A percentile compares a stretch with the other conserved stretches of the same genome.
Evolutionary conservation across 2,329 filamentous ascomycete species (phyloP).

Genomic region (Pseudocercospora pini-densiflorae): DNA sequence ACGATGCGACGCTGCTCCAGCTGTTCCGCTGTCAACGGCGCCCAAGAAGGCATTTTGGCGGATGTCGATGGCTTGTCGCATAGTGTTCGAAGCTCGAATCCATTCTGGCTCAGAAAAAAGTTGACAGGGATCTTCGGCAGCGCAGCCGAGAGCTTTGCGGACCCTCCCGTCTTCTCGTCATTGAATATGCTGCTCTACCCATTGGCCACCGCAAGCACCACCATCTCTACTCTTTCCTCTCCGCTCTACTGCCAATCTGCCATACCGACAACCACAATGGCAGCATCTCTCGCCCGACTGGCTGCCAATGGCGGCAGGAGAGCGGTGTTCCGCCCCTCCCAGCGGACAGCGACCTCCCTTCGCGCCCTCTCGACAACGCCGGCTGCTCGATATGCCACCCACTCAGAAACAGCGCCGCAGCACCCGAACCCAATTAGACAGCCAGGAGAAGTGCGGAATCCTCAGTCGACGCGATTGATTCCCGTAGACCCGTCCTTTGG

Average conservation of each 20-base stretch:
- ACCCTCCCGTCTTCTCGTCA: conserved; percentile 7
- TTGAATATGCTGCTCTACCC: conserved; percentile 10
- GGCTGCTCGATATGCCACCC: conserved; percentile 66
- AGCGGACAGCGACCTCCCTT: conserved; percentile 38
- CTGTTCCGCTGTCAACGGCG: conserved; percentile 57
- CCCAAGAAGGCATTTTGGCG: conserved; percentile 38
- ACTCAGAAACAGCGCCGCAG: conserved; percentile 40
- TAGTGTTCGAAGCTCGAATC: neutral
- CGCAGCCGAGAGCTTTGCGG: conserved; percentile 7
- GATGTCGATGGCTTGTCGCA: neutral
- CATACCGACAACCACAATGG: conserved; percentile 58
- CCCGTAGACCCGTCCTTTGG: conserved; percentile 69
- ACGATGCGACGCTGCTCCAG: conserved; percentile 76
- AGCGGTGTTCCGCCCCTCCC: conserved; percentile 38
- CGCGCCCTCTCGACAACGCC: conserved; percentile 70
- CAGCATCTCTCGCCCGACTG: conserved; percentile 72
- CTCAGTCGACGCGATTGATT: conserved; percentile 59
- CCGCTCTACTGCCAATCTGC: conserved; percentile 23
- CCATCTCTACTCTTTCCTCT: conserved; percentile 10
- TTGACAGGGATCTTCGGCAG: conserved; percentile 13
- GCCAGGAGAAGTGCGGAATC: conserved; percentile 25
- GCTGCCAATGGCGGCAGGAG: conserved; percentile 68
- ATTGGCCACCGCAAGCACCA: conserved; percentile 21
- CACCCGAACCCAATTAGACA: conserved; percentile 20
- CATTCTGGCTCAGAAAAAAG: conserved; percentile 6